Evolutionary conservation across 2,329 filamentous ascomycete genomes (phyloP), one percentile per base, ranked within the genome.

Genomic region (Bisporella sp.): DNA sequence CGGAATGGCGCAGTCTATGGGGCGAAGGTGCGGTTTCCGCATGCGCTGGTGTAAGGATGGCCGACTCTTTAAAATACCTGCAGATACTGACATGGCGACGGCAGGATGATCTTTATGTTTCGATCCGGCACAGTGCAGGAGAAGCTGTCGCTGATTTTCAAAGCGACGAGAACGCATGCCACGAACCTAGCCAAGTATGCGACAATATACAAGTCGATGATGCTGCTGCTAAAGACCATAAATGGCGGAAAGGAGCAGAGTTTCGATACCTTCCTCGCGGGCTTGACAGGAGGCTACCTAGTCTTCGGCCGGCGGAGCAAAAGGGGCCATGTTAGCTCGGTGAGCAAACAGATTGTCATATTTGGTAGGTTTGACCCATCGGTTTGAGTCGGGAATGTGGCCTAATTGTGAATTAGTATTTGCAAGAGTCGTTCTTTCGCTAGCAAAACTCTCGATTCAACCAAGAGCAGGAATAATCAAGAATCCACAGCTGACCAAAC

Each of bases 1-100:
- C 89, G 93, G 71, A 99, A 97, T 82, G 93, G 93, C 68, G 84
- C 91, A 58, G 89, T 99, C 56, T 99, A 99, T 72, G 93, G 93
- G 54, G 83, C 88, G 62, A 97, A 97, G 80, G 89, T 99, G 69
- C 91, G 93, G 57, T 97, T 99, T 73, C 93, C 93, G 57, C 93
- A 99, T 73, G 93, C 93, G 54, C 79, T 99, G 60, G 93, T 99
- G 78, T 83, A 75, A n/a, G n/a, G 35, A 31, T 44, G 39, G 28
- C 39, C 35, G 35, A n/a, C 8, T 40, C 13, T 47, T n/a, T 28
- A 32, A 31, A 11, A 31, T 45, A 30, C 41, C 9, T 8, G 42
- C 12, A 30, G 28, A 32, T 13, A 30, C 21, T 30, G 31, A 30
- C 5, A 31, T 33, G 21, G 42, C 39, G 31, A 1, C 21, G 29